Base-by-base conservation (phyloP, 495 filamentous ascomycete genomes). In the Aspergillus saccharolyticus region DNA sequence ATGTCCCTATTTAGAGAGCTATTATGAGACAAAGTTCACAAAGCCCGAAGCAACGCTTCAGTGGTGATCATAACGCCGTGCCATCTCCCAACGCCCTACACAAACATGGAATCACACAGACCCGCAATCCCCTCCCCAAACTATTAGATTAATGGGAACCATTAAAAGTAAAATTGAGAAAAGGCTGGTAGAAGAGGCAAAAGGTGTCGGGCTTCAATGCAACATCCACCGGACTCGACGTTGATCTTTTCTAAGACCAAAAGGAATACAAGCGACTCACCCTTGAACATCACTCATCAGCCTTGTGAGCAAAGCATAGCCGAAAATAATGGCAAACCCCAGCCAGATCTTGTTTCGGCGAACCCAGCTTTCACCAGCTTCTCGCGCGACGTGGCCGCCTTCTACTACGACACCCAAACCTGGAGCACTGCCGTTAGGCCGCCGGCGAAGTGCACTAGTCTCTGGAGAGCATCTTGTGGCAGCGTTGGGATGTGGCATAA, bases 351-450 rank as follows among this genome's bases (percentile, higher is more conserved):
- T 91, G 72, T 96, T 86, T 54, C 85, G 81, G 55, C 80, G 74
- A 43, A 91, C 67, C 91, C 91, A 96, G 44, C 90, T 81, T 55
- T 89, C 85, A 1, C 93, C 88, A 9, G 86, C 89, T 62, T 91
- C 80, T 54, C 89, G 70, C 69, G 84, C 82, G 69, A 86, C 84
- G 75, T 89, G 70, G 68, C 89, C 74, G 68, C 89, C 76, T 55
- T 90, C 87, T 54, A 95, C 86, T 1, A 95, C 89, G 15, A 83
- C 88, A n/a, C 88, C 90, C 14, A 90, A 67, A 18, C 88, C 85
- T 16, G 85, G 80, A 4, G 80, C 82, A 62, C 88, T 90, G 4
- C 84, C 84, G 33, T 81, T 81, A 15, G 82, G 83, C 49, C 87
- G 79, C 59, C 84, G 83, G 53, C 85, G 80, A 17, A 89, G 70